Evolutionary conservation across 441 rosid genomes (phyloP), one percentile per base, ranked within the genome.

Genomic region (Isatis lusitanica): DNA sequence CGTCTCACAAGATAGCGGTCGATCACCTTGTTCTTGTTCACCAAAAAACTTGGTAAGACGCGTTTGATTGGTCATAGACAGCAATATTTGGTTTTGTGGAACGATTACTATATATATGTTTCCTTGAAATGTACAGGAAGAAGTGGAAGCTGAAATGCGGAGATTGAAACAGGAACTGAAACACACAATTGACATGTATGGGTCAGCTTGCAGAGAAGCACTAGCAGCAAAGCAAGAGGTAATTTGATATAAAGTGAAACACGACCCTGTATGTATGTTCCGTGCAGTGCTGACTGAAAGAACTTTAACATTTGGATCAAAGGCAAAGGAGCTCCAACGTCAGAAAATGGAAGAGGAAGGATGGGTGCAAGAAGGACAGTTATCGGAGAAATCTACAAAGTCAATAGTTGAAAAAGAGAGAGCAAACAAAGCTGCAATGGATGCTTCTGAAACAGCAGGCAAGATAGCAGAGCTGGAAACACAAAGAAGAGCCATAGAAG

Each of bases 191-290:
- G 94, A 88, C 38, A 74, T 93, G 87, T 95, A 95, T 76, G 85
- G 87, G 61, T 81, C 84, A 40, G 99, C 98, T 35, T 95, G 99
- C 81, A 91, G 78, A 81, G 97, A 91, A 87, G 98, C 97, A 55
- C 81, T 93, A 30, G 74, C 80, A 51, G 97, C 95, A 44, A 87
- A 88, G 78, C 90, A 93, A 74, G 86, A 87, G 96, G 98, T 89
- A 76, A 40, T 13, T 7, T 1, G 0, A 13, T 31, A 31, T 13
- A 17, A 43, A 24, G 30, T 7, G 15, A 61, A 28, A 53, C 28
- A 9, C 0, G 7, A 55, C 66, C n/a, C 9, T 53, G 44, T 77
- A 7, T 43, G 13, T 31, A 33, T 61, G 17, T 42, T 75, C 36
- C 13, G 40, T 17, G 18, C 57, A 50, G 74, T 66, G 57, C 12